Conservation (phyloP, 805 yeast species). For the Blastobotrys robertii region DNA sequence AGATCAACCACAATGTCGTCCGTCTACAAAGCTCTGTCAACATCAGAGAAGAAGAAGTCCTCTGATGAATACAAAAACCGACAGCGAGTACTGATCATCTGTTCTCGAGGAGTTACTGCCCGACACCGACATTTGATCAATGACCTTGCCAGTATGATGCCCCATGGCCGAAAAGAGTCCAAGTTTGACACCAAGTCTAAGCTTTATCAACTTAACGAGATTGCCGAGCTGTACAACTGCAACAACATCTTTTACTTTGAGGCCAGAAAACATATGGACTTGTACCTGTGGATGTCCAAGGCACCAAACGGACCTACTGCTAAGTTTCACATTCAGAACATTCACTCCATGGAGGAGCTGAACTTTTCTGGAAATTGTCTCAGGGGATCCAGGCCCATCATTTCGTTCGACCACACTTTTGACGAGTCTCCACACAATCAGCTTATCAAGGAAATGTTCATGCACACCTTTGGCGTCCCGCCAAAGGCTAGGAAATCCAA, state of each 20-base stretch:
- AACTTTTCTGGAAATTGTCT: constrained; percentile 95
- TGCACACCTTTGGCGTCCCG: constrained; percentile 88
- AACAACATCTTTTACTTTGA: constrained; percentile 91
- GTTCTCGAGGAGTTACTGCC: constrained; percentile 88
- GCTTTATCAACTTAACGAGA: constrained; percentile 80
- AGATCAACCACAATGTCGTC: constrained; percentile 21
- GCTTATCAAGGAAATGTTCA: constrained; percentile 74
- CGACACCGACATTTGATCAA: constrained; percentile 91
- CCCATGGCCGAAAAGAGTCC: constrained; percentile 94
- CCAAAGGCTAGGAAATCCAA: constrained; percentile 85
- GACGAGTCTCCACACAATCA: constrained; percentile 57
- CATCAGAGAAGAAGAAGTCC: constrained; percentile 29
- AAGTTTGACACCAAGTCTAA: constrained; percentile 90
- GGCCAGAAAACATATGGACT: constrained; percentile 91
- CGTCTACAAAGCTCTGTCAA: constrained; percentile 52
- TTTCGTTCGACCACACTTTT: constrained; percentile 79
- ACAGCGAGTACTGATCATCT: constrained; percentile 79
- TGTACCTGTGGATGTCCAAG: constrained; percentile 89
- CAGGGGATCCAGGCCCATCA: constrained; percentile 88
- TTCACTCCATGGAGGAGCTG: constrained; percentile 92
- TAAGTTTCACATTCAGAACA: constrained; percentile 86
- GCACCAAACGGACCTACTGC: constrained; percentile 97
- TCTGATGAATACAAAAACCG: constrained; percentile 52
- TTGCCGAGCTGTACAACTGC: constrained; percentile 95
- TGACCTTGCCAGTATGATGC: constrained; percentile 70